These are phyloP conservation scores for Triticum urartu DNA, from an alignment of 176 grass and related monocot genomes.

Conservation along the genomic window DNA sequence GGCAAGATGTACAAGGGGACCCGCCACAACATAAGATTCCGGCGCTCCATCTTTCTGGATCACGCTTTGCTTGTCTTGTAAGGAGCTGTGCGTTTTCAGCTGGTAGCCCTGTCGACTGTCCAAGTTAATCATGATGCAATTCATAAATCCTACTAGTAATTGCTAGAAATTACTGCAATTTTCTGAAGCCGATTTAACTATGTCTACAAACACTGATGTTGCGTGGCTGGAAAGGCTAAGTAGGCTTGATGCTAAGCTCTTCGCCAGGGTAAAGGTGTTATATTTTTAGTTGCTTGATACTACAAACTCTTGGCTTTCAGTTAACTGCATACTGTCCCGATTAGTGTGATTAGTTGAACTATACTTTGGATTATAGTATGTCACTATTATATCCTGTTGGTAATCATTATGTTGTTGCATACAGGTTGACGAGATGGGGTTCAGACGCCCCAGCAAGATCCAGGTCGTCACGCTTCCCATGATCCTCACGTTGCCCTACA, in stretches of 20 bases:
- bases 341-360: background rate
- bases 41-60: no score
- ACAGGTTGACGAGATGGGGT: constrained; percentile 85
- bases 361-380: background rate
- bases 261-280: background rate
- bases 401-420: background rate
- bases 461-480: constrained; percentile 85
- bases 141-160: no score
- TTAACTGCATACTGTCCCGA: background rate
- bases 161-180: no score
- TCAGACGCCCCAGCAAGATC: constrained; percentile 82
- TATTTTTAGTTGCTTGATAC: background rate
- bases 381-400: background rate
- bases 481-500: constrained; percentile 80
- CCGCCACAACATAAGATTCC: no score
- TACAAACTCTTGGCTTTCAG: background rate
- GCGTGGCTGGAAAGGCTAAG: background rate
- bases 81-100: no score
- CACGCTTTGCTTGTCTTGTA: no score
- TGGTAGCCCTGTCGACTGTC: no score
- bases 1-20: no score
- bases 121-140: no score
- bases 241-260: background rate
- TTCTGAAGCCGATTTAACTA: no score
- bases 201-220: background rate